Evolutionary conservation across 306 rosid genomes (phyloP).

Genomic region (Quercus engelmannii): DNA sequence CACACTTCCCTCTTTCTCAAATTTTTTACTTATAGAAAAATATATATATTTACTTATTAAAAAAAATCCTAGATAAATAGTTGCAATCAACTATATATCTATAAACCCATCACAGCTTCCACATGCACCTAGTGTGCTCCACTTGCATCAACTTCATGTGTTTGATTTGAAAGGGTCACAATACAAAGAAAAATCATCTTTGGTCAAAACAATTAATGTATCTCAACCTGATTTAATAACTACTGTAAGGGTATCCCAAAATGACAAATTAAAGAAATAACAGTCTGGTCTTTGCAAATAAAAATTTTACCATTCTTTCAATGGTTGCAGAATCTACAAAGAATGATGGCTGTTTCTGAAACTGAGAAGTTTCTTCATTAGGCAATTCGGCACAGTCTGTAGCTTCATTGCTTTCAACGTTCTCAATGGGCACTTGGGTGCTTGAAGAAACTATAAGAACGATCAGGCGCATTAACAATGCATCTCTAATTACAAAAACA

Average conservation of each 20-base stretch:
- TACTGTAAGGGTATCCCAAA: conserved; percentile 7
- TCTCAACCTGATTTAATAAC: not conserved
- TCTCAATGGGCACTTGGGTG: conserved; percentile 35
- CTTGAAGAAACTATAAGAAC: conserved; percentile 52
- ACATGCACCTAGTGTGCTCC: not conserved
- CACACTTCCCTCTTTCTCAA: too few relatives aligned
- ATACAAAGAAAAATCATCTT: not conserved
- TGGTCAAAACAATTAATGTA: not conserved
- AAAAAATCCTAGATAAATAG: too few relatives aligned
- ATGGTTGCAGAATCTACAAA: conserved; percentile 39
- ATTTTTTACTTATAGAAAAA: too few relatives aligned
- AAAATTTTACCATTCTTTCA: conserved; percentile 49
- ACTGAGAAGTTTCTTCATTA: conserved; percentile 40
- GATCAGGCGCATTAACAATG: conserved; percentile 25
- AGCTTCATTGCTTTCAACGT: conserved; percentile 39
- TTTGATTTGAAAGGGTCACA: not conserved
- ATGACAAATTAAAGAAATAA: conserved; percentile 11
- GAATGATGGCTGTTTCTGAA: conserved; percentile 35
- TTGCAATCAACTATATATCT: too few relatives aligned
- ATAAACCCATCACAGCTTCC: too few relatives aligned
- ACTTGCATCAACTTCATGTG: conserved; percentile 1
- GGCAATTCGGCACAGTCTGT: conserved; percentile 32
- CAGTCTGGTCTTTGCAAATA: not conserved
- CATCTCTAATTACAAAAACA: not conserved
- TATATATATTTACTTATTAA: too few relatives aligned